Base-by-base conservation (phyloP, 495 filamentous ascomycete genomes). In the Penicillium chermesinum region DNA sequence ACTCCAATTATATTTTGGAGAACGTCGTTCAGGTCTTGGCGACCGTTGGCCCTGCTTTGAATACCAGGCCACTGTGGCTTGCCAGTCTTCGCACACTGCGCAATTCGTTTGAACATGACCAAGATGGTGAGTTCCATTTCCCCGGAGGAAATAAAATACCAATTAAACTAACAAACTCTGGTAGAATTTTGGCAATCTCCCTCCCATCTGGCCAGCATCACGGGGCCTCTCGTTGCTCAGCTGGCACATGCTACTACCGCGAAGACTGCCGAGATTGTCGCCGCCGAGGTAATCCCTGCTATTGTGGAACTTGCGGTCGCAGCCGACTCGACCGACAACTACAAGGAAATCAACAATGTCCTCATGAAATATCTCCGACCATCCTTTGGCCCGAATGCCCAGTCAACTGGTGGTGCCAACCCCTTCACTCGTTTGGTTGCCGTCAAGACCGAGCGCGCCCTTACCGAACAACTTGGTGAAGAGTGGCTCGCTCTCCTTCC, bases 401-500 rank as follows among this genome's bases (percentile, higher is more conserved):
- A 74, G 34, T 77, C 85, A 1, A 61, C 62, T 19, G 65, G 67
- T 33, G 71, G 71, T 37, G 71, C 73, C 38, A 73, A 70, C 55
- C 62, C 71, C 6, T 59, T 71, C 48, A 72, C 69, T 17, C 75
- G 93, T 10, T 66, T 95, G 25, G 87, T 87, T 7, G 88, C 87
- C 2, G 78, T 97, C 14, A 82, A 84, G 62, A 82, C 84, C 38
- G 78, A 96, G 71, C 84, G 84, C 51, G 80, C 75, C 1, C 74
- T 98, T 41, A 91, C 89, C 16, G 77, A 82, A 43, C 73, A 79
- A 44, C 66, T 96, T 17, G 90, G 89, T 17, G 89, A 96, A 56
- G 93, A 97, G 54, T 97, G 94, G 94, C 66, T 97, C 49, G 77
- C 80, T 1, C 73, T 91, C 64, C 66, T 97, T 63, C 87, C 91